Evolutionary conservation across 805 yeast genomes (phyloP), one percentile per base, ranked within the genome.

Genomic region (Teunomyces tritomae): DNA sequence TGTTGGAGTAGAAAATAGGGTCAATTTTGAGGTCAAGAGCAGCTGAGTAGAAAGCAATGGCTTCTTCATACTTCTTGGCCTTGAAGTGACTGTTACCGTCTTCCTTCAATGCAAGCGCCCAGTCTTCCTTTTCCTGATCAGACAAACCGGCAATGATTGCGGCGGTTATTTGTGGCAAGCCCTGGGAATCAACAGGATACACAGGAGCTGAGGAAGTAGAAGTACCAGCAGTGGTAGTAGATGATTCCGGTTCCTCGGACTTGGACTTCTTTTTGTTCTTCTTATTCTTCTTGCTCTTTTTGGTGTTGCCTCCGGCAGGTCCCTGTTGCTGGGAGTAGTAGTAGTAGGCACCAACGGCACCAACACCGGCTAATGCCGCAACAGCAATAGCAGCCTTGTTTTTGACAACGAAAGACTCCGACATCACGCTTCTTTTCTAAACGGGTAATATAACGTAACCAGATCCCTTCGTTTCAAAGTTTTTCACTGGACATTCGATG

Each of bases 1-100:
- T 84, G 76, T 94, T 94, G 52, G 97, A 89, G 73, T 85, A 92
- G 72, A 80, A 94, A 30, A 91, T 87, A 4, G 97, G 90, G 68
- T 94, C 97, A 56, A 77, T 69, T 63, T 85, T 85, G 62, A 89
- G 76, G 46, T 75, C 64, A 56, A 94, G 74, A 8, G 99, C 98
- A 48, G 79, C 81, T 37, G 88, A 67, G 74, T 94, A 94, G 67
- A 77, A 85, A 39, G 79, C 81, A 59, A 90, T 80, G 39, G 98
- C 98, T n/a, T 77, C 76, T 46, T 81, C 77, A 62, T 77, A 87
- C 45, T 85, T 74, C 69, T 87, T 85, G 49, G 61, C 61, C 67
- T 85, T 87, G 77, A 88, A 94, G 49, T 73, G 80, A 45, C 75
- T 77, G 68, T 94, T 94, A 61, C 99, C 99, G 48, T 87, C 90